A percentile compares a stretch with the other conserved stretches of the same genome.
These are phyloP conservation scores for Fraxinus paxiana DNA, from an alignment of 305 asterid species.

Conservation along the genomic window DNA sequence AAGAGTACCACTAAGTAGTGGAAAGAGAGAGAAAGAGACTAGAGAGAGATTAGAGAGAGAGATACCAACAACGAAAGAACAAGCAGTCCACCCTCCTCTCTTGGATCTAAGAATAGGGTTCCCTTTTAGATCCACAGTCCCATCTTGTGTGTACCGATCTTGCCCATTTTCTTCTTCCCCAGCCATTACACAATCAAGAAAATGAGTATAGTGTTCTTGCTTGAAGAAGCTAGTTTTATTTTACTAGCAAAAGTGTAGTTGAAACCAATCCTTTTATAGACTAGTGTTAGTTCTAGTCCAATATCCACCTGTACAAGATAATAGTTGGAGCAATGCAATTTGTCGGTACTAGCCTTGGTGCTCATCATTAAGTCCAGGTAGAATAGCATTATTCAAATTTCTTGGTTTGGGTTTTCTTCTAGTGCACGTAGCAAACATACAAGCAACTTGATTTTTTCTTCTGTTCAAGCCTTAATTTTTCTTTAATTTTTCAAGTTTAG, in stretches of 20 bases:
- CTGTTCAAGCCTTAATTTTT: too few relatives aligned
- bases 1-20: neutral
- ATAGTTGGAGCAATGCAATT: neutral
- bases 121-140: constrained; percentile 77
- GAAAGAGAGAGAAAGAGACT: neutral
- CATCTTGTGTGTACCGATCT: constrained; percentile 67
- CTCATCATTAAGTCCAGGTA: neutral
- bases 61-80: constrained; percentile 70
- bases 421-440: neutral
- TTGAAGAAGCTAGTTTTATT: neutral
- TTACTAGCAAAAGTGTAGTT: neutral
- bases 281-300: neutral
- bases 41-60: neutral
- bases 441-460: too few relatives aligned
- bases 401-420: neutral
- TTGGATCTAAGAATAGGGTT: constrained; percentile 71
- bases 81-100: constrained; percentile 89
- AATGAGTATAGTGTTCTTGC: neutral
- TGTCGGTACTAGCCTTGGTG: neutral
- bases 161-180: constrained; percentile 36
- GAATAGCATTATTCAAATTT: neutral
- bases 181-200: neutral
- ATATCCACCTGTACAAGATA: neutral
- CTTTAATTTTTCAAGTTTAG: neutral
- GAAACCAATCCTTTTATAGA: neutral